Conservation (phyloP, 2,329 filamentous ascomycete genomes). For the Curvularia eragrostidis region DNA sequence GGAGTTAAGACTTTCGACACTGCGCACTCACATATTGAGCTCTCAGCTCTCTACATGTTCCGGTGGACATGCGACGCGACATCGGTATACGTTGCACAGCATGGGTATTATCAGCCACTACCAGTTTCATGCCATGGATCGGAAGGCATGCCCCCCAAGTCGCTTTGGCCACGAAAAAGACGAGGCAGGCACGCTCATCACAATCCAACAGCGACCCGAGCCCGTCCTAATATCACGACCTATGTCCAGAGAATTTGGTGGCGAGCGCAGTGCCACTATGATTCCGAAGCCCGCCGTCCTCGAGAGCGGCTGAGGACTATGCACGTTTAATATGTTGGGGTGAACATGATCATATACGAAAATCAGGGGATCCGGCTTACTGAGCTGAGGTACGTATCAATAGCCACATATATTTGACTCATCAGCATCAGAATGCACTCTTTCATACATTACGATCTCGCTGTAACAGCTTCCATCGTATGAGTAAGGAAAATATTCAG, state of each 20-base stretch:
- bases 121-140: conserved; percentile 4
- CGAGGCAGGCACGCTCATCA: background rate
- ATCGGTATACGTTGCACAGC: conserved; percentile 15
- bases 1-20: background rate
- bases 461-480: too few relatives aligned
- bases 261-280: conserved; percentile 13
- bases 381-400: conserved; percentile 9
- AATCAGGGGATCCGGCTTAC: conserved; percentile 12
- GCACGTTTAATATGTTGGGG: conserved; percentile 17
- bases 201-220: background rate
- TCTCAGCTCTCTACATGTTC: conserved; percentile 9
- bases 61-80: conserved; percentile 12
- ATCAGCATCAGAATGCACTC: background rate
- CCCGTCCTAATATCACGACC: background rate
- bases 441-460: background rate
- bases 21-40: background rate
- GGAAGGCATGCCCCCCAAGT: conserved; percentile 1
- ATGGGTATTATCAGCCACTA: conserved; percentile 8
- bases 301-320: conserved; percentile 7
- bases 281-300: conserved; percentile 3
- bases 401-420: conserved; percentile 2
- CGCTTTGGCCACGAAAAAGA: conserved; percentile 15
- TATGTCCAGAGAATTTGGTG: conserved; percentile 1
- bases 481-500: background rate
- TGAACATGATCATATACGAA: conserved; percentile 13